A percentile compares a stretch with the other conserved stretches of the same genome.
Evolutionary conservation across 2,329 filamentous ascomycete species (phyloP).

Genomic region (Tolypocladium inflatum): DNA sequence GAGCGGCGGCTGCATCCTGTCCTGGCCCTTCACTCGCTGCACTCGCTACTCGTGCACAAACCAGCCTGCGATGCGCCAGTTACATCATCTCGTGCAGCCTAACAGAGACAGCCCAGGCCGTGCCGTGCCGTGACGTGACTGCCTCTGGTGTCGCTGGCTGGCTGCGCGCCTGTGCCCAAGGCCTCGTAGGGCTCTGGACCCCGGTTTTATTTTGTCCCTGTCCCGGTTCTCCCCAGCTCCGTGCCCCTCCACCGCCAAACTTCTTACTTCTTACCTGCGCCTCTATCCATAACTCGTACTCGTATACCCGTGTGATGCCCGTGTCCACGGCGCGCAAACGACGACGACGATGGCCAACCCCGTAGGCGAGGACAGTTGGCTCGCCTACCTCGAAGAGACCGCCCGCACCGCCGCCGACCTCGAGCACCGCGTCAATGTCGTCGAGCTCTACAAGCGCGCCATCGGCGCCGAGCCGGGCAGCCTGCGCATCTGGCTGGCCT

Average conservation of each 20-base stretch:
- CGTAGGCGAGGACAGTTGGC: slow-evolving; percentile 68
- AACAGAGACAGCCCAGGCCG: background rate
- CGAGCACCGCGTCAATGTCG: slow-evolving; percentile 57
- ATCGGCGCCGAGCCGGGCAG: slow-evolving; percentile 64
- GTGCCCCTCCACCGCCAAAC: background rate
- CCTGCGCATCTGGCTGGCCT: slow-evolving; percentile 64
- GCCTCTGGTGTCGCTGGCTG: background rate
- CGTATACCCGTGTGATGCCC: slow-evolving; percentile 2
- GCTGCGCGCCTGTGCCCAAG: background rate
- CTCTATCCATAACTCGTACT: no score
- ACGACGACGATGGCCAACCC: slow-evolving; percentile 38
- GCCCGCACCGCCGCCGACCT: slow-evolving; percentile 49
- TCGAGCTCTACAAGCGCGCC: slow-evolving; percentile 65
- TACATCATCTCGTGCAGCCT: background rate
- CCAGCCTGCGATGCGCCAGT: background rate
- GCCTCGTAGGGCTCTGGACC: background rate
- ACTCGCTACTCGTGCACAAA: background rate
- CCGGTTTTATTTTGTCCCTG: background rate
- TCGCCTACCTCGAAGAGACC: slow-evolving; percentile 68
- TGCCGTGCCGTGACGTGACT: background rate
- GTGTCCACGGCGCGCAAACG: background rate
- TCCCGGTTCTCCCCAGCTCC: background rate
- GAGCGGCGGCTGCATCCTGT: background rate
- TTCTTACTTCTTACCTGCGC: background rate
- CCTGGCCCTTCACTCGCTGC: background rate